Conservation (phyloP, 345 rosid genomes). For the Citrus maxima region DNA sequence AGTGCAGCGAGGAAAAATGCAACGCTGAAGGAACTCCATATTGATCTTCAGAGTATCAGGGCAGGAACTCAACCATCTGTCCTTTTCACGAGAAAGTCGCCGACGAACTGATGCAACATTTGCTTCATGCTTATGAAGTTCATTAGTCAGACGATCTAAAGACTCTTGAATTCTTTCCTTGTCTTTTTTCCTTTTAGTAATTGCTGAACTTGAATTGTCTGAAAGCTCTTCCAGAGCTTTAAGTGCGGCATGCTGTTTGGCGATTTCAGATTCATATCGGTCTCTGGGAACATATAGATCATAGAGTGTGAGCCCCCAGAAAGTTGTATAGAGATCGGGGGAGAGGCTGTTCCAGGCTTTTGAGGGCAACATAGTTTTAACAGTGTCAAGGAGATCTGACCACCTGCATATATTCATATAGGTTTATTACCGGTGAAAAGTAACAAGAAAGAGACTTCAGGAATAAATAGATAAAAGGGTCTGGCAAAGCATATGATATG, state of each 20-base stretch:
- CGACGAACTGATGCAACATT: conserved; percentile 88
- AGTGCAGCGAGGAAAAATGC: conserved; percentile 98
- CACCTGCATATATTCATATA: conserved; percentile 58
- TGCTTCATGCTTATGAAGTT: conserved; percentile 87
- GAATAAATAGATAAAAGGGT: background rate
- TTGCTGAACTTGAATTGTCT: conserved; percentile 95
- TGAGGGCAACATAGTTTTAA: conserved; percentile 84
- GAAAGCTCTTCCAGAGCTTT: conserved; percentile 91
- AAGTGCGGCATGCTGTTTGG: conserved; percentile 92
- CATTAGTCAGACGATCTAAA: conserved; percentile 82
- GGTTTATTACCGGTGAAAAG: background rate
- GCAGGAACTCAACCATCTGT: conserved; percentile 95
- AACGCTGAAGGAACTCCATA: conserved; percentile 99
- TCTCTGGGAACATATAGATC: conserved; percentile 94
- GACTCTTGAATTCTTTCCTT: conserved; percentile 99
- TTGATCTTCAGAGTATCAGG: conserved; percentile 98
- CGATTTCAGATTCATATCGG: conserved; percentile 94
- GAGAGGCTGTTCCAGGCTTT: conserved; percentile 99
- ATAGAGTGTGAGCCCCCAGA: conserved; percentile 98
- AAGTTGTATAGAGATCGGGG: conserved; percentile 92
- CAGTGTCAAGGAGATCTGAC: conserved; percentile 87
- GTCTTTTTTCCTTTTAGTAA: conserved; percentile 94
- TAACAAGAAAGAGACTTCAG: background rate
- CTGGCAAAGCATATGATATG: background rate
- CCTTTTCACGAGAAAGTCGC: conserved; percentile 92